Percentiles rank a stretch among this genome's conserved stretches.
Conservation (phyloP, 2,329 filamentous ascomycete species). For the Aspergillus nomiae region DNA sequence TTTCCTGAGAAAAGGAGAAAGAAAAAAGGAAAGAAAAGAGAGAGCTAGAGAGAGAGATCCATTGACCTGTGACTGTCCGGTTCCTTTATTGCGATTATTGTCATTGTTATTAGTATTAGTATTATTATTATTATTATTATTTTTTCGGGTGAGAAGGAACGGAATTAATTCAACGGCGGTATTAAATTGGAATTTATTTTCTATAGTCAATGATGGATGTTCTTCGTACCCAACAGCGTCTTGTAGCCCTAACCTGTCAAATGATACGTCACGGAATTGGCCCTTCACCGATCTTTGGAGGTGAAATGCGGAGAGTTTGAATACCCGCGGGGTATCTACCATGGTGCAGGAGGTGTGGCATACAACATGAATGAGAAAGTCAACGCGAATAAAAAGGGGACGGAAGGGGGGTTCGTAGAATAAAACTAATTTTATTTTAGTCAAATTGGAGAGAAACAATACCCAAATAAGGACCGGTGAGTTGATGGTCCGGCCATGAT, state of each 20-base stretch:
- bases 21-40: too few relatives aligned
- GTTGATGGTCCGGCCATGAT: neutral
- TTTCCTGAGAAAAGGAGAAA: neutral
- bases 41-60: neutral
- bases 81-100: neutral
- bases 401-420: neutral
- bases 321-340: neutral
- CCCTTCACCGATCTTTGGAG: neutral
- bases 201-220: neutral
- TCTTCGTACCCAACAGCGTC: neutral
- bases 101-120: neutral
- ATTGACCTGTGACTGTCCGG: too few relatives aligned
- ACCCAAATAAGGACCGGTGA: conserved; percentile 17
- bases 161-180: neutral
- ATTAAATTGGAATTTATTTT: neutral
- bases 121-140: neutral
- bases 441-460: neutral
- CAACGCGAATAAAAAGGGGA: neutral
- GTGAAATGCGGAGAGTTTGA: neutral
- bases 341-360: too few relatives aligned
- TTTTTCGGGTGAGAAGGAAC: neutral
- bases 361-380: too few relatives aligned
- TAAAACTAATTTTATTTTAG: neutral
- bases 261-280: neutral
- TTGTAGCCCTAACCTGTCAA: neutral